Evolutionary conservation across 1,139 yeast genomes (phyloP), one percentile per base, ranked within the genome.

Genomic region (Pichia sp.): DNA sequence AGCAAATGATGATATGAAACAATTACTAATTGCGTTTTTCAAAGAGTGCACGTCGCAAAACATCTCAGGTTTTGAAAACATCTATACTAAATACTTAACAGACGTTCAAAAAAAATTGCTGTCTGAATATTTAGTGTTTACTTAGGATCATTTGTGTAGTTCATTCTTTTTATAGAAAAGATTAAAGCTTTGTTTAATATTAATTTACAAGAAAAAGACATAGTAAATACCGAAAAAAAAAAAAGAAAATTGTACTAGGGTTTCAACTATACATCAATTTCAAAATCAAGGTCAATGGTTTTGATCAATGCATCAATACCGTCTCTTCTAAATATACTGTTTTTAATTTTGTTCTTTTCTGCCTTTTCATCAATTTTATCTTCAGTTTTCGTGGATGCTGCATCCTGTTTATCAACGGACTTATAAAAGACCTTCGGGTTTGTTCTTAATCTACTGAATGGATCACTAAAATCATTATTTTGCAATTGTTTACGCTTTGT

Each of bases 401-500:
- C 54, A 7, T 56, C 57, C 11, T 40, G 24, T 18, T 39, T 45
- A 22, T 42, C 45, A 16, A 24, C 39, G 15, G 65, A 56, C 11
- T 59, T 56, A 59, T 90, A 89, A 66, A 88, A 90, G 53, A 88
- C 82, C 61, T 86, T 79, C 0, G 97, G 86, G 52, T 80, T 82
- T 0, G 97, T 90, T 64, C 88, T 84, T 61, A 92, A 76, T 64
- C 97, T 78, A 54, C 88, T 81, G 66, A 92, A 92, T 32, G 98
- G 97, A 69, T 92, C 95, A 46, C 71, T 74, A 20, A 71, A 69
- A 43, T 74, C 81, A 46, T 76, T 73, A 40, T 61, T 63, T 23
- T 62, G 63, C 15, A 62, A 53, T 30, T 71, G 73, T 43, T 69
- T 70, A 59, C 82, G 78, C 49, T 82, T 73, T 59, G 73, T 73